Evolutionary conservation across 139 green algal genomes (phyloP), one percentile per base, ranked within the genome.

Genomic region (Mychonastes homosphaera): DNA sequence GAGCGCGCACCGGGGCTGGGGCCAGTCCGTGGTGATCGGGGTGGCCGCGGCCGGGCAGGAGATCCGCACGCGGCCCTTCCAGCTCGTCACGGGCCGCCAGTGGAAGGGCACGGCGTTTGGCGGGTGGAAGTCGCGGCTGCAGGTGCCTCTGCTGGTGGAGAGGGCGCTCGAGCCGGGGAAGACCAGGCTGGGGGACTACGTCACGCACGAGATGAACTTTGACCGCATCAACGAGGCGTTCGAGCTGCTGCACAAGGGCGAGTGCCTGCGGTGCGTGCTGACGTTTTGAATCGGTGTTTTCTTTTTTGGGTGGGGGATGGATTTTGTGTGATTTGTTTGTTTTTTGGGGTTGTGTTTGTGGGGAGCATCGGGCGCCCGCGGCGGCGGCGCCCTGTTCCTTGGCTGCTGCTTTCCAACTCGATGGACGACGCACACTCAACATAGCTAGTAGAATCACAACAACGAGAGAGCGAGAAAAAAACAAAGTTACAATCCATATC

Each of bases 31-130:
- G 0, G 75, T 96, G 28, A 89, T 92, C 29, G 87, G 89, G 4
- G 89, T 96, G 53, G 89, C 89, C 13, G 87, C 67, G 1, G 55
- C 83, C 23, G 87, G 87, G 16, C 74, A 94, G 74, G 87, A 95
- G 80, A 92, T 96, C 48, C 69, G 64, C 50, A 96, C 89, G 12
- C 75, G 92, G 4, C 92, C 92, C 21, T 99, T 99, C 78, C 91
- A 97, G 76, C 79, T 98, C 10, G 87, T 95, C 35, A 95, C 88
- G 9, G 88, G 89, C 3, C 75, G 89, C 9, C 51, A 79, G 29
- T 96, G 89, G 92, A 88, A 81, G 69, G 91, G 91, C 29, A 96
- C 90, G 5, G 92, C 92, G 0, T 98, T 98, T 78, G 92, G 89
- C 1, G 89, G 91, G 13, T 96, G 86, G 74, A 93, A 94, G 72